These are phyloP conservation scores for Plasmodium gallinaceum DNA, from an alignment of 169 alveolate species.

Conservation along the genomic window DNA sequence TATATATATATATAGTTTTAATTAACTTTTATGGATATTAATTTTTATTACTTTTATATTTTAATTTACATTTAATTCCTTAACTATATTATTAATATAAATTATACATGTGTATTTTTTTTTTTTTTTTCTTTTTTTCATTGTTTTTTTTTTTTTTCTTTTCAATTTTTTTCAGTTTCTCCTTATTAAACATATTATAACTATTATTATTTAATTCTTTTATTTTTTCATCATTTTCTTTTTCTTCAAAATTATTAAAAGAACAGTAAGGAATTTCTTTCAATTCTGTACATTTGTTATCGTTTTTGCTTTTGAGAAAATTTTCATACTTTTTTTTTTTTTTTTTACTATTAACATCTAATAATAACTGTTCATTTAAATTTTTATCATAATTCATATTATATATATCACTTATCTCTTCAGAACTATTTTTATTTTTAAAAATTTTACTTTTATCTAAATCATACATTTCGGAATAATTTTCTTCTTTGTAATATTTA, in stretches of 20 bases:
- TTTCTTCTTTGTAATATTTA: neutral
- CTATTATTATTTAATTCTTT: conserved; percentile 4
- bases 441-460: neutral
- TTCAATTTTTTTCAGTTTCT: conserved; percentile 48
- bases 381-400: neutral
- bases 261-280: conserved; percentile 51
- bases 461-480: neutral
- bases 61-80: no score
- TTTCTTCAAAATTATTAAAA: conserved; percentile 35
- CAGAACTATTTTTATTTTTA: neutral
- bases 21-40: neutral
- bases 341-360: conserved; percentile 16
- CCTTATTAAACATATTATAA: conserved; percentile 23
- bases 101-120: neutral
- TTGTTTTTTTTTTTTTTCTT: conserved; percentile 52
- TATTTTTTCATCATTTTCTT: neutral
- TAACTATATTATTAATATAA: no score
- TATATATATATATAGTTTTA: no score
- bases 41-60: neutral
- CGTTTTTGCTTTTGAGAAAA: neutral
- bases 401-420: neutral
- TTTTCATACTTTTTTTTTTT: conserved; percentile 36
- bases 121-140: conserved; percentile 46
- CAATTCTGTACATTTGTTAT: neutral
- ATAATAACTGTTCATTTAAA: conserved; percentile 14